These are phyloP conservation scores for Parmales sp. DNA, from an alignment of 108 stramenopile genomes.

Conservation along the genomic window DNA sequence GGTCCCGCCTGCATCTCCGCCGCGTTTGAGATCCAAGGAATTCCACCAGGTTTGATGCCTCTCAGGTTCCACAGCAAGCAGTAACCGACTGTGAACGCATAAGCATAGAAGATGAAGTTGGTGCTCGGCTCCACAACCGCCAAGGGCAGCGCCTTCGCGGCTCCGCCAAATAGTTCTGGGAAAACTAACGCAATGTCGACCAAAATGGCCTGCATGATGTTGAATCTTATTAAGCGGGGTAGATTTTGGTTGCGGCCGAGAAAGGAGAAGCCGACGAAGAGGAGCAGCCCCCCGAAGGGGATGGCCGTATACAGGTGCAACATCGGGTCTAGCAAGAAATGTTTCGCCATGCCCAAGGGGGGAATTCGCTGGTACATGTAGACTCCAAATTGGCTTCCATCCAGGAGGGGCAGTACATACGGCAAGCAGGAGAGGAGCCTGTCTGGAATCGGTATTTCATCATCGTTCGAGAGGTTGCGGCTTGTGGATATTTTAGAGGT, in stretches of 20 bases:
- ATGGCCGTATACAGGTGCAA: slow-evolving; percentile 30
- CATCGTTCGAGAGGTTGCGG: too few relatives aligned
- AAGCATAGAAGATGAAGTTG: slow-evolving; percentile 58
- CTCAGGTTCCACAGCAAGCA: slow-evolving; percentile 42
- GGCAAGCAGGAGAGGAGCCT: slow-evolving; percentile 36
- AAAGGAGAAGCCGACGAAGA: slow-evolving; percentile 55
- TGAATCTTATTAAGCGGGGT: slow-evolving; percentile 53
- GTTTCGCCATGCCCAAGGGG: slow-evolving; percentile 43
- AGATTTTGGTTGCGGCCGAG: slow-evolving; percentile 48
- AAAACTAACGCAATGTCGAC: slow-evolving; percentile 58
- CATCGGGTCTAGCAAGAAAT: slow-evolving; percentile 46
- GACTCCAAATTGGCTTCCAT: slow-evolving; percentile 52
- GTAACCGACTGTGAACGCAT: slow-evolving; percentile 46
- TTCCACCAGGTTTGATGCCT: too few relatives aligned
- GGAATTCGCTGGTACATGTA: slow-evolving; percentile 66
- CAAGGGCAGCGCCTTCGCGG: slow-evolving; percentile 12
- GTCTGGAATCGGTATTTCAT: slow-evolving; percentile 29
- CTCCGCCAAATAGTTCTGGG: slow-evolving; percentile 49
- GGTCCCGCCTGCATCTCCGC: too few relatives aligned
- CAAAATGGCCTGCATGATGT: slow-evolving; percentile 67
- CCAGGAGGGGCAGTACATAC: slow-evolving; percentile 35
- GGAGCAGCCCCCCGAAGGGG: slow-evolving; percentile 45
- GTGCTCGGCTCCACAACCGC: slow-evolving; percentile 7
- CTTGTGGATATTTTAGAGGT: too few relatives aligned
- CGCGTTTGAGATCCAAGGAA: too few relatives aligned